Conservation (phyloP, 1,284 basidiomycete genomes). For the Sporisorium reilianum region DNA sequence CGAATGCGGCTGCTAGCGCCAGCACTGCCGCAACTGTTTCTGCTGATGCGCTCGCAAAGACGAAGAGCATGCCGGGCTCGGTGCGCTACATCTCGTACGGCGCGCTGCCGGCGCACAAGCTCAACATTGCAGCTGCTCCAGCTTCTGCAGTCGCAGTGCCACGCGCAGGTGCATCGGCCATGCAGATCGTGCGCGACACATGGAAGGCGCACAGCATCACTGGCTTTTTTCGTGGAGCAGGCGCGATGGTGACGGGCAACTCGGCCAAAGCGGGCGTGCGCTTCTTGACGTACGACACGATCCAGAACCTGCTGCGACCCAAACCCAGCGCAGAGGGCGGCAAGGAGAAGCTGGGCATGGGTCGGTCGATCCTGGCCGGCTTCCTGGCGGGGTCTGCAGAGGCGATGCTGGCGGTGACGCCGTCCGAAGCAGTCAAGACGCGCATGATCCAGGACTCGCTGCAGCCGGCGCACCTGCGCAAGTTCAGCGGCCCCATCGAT, state of each 20-base stretch:
- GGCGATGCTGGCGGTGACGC: slow-evolving; percentile 91
- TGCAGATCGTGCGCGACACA: slow-evolving; percentile 26
- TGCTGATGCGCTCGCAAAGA: slow-evolving; percentile 28
- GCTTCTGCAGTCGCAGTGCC: neutral
- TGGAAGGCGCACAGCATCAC: slow-evolving; percentile 14
- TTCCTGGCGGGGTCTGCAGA: slow-evolving; percentile 92
- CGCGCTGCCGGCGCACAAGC: slow-evolving; percentile 55
- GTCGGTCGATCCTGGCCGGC: slow-evolving; percentile 75
- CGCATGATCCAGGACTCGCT: slow-evolving; percentile 95
- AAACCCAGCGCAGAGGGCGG: neutral
- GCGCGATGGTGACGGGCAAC: slow-evolving; percentile 49
- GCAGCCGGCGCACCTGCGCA: slow-evolving; percentile 81
- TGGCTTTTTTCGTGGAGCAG: slow-evolving; percentile 21
- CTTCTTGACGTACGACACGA: slow-evolving; percentile 92
- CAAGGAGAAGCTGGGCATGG: slow-evolving; percentile 21
- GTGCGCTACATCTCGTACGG: slow-evolving; percentile 55
- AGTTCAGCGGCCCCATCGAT: slow-evolving; percentile 28
- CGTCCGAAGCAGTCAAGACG: slow-evolving; percentile 98
- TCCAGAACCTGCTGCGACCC: slow-evolving; percentile 74
- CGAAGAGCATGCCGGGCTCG: slow-evolving; percentile 61
- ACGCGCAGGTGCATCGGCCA: slow-evolving; percentile 14
- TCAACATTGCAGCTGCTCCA: slow-evolving; percentile 16
- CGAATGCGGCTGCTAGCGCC: slow-evolving; percentile 13
- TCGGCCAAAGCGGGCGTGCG: slow-evolving; percentile 80
- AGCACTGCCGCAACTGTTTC: slow-evolving; percentile 15